Base-by-base conservation (phyloP, 2,329 filamentous ascomycete genomes). In the Hymenotorrendiella dingleyae region DNA sequence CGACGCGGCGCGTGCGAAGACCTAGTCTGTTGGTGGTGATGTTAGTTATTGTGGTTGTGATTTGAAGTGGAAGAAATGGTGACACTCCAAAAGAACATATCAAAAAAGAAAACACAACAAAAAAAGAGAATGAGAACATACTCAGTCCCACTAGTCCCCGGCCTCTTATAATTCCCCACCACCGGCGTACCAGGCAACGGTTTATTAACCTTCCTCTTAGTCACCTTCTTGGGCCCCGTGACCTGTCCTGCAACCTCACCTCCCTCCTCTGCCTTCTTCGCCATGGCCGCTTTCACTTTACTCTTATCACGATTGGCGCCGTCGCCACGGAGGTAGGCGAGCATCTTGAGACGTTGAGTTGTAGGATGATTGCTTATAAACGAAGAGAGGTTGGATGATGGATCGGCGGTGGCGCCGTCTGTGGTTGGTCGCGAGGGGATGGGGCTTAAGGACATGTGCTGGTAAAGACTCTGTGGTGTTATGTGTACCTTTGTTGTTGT, bases 1-100 rank as follows among this genome's bases (percentile, higher is more conserved):
- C 55, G 36, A 52, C 32, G 8, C 50, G 45, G 38, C 53, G 45
- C 11, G 45, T 42, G n/a, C 53, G 49, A 14, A 56, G 53, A n/a
- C 47, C 34, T 4, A 49, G 27, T 43, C 44, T 46, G 27, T 42
- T 5, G 48, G 42, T 30, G 16, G 10, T 10, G 9, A 12, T 38
- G 27, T 35, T 22, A 28, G 42, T 40, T 33, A n/a, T n/a, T n/a
- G n/a, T n/a, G n/a, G n/a, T n/a, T n/a, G n/a, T n/a, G n/a, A n/a
- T n/a, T n/a, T n/a, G n/a, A n/a, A n/a, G n/a, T n/a, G n/a, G n/a
- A n/a, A n/a, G n/a, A n/a, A n/a, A n/a, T n/a, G n/a, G n/a, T n/a
- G n/a, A n/a, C 6, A 29, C 27, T 4, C 5, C 27, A 29, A 29
- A 29, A 29, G 3, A 2, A 28, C 27, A 29, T 3, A 6, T 14